Evolutionary conservation across 495 filamentous ascomycete species (phyloP).

Genomic region (Emericellopsis terricola): DNA sequence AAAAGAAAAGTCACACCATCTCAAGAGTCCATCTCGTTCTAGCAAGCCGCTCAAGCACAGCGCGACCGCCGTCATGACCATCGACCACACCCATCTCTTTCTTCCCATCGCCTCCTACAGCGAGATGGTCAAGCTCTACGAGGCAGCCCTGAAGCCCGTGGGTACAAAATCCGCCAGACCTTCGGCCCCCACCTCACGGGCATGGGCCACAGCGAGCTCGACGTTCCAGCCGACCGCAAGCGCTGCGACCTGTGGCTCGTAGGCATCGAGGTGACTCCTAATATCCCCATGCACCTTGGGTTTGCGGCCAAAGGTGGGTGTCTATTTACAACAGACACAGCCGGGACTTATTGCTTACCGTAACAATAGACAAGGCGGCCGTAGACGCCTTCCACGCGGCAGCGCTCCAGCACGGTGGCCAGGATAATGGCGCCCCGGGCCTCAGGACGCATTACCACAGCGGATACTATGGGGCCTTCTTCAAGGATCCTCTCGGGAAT

Average conservation of each 20-base stretch:
- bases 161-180: slow-evolving; percentile 11
- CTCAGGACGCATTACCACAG: slow-evolving; percentile 15
- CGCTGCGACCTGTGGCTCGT: slow-evolving; percentile 12
- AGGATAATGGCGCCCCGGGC: slow-evolving; percentile 21
- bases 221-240: slow-evolving; percentile 3
- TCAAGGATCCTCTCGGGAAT: slow-evolving; percentile 22
- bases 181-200: slow-evolving; percentile 4
- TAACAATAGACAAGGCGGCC: slow-evolving; percentile 11
- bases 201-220: slow-evolving; percentile 3
- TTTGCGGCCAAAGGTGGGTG: slow-evolving; percentile 8
- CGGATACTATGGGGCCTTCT: slow-evolving; percentile 23
- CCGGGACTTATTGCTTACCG: not conserved
- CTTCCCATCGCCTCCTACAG: slow-evolving; percentile 6
- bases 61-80: too few species aligned
- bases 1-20: too few species aligned
- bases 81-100: slow-evolving; percentile 9
- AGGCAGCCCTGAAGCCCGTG: slow-evolving; percentile 16
- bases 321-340: not conserved
- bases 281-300: slow-evolving; percentile 7
- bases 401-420: slow-evolving; percentile 21
- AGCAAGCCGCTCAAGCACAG: too few species aligned
- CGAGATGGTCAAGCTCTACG: slow-evolving; percentile 15
- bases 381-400: slow-evolving; percentile 23
- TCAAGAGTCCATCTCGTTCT: too few species aligned
- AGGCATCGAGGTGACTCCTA: slow-evolving; percentile 2